Evolutionary conservation across 345 rosid genomes (phyloP).

Genomic region (Theobroma cacao): DNA sequence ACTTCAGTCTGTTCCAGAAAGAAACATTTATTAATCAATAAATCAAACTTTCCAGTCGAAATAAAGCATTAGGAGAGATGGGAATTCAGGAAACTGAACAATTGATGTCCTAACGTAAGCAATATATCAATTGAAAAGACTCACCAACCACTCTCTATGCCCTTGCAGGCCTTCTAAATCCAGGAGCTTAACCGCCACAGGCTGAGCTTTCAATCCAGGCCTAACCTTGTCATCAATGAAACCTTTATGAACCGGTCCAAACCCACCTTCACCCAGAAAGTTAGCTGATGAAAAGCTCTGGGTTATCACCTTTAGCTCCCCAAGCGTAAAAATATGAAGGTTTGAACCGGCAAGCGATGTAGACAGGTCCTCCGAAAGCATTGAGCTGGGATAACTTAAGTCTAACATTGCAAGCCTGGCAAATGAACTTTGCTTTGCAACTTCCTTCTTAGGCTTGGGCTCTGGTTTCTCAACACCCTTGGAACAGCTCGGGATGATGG

Average conservation of each 20-base stretch:
- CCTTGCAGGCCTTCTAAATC: constrained; percentile 89
- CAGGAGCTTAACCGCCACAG: constrained; percentile 83
- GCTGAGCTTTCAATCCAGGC: constrained; percentile 78
- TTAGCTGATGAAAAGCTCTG: constrained; percentile 68
- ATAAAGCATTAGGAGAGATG: neutral
- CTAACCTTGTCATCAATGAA: constrained; percentile 84
- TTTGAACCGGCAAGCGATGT: constrained; percentile 76
- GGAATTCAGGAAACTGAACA: neutral
- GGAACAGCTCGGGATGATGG: constrained; percentile 51
- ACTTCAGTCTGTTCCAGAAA: constrained; percentile 66
- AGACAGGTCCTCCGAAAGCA: constrained; percentile 67
- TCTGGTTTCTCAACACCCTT: constrained; percentile 21
- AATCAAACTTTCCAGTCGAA: neutral
- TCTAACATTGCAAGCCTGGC: constrained; percentile 59
- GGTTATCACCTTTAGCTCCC: constrained; percentile 76
- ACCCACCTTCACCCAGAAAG: constrained; percentile 89
- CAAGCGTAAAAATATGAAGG: constrained; percentile 60
- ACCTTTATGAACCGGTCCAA: constrained; percentile 87
- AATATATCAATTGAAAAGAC: constrained; percentile 17
- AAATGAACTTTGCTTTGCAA: constrained; percentile 50
- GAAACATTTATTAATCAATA: neutral
- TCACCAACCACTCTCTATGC: constrained; percentile 89
- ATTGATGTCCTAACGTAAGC: neutral
- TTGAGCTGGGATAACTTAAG: constrained; percentile 66
- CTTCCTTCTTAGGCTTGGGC: constrained; percentile 34